phyloP scores from a whole-genome alignment of 1,284 basidiomycete species.

The Leccinum fuscescens region DNA sequence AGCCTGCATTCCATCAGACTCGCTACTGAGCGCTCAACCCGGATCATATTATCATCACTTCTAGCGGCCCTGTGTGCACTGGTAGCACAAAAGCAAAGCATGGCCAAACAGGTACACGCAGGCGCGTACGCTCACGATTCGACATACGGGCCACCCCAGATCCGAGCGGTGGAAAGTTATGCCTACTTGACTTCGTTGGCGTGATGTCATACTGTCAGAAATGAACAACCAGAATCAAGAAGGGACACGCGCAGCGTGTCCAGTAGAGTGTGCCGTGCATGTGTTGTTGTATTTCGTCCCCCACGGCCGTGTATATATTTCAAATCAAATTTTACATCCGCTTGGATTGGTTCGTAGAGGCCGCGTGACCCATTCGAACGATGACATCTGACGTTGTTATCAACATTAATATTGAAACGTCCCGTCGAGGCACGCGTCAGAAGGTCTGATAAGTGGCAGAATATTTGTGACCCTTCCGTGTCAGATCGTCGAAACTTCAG shows the following conservation, averaged over 20 bases:
- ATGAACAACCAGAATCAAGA: not conserved
- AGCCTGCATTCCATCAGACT: not conserved
- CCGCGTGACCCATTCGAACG: not conserved
- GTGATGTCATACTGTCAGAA: constrained; percentile 11
- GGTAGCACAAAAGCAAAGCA: constrained; percentile 29
- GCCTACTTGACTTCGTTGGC: constrained; percentile 22
- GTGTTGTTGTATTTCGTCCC: constrained; percentile 12
- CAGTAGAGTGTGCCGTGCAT: not conserved
- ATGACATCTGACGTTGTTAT: not conserved
- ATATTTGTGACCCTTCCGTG: not conserved
- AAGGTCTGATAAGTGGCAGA: not conserved
- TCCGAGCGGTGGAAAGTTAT: constrained; percentile 11
- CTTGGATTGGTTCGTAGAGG: constrained; percentile 7
- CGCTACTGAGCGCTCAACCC: not conserved
- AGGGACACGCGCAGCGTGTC: not conserved
- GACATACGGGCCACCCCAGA: constrained; percentile 8
- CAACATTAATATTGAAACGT: not conserved
- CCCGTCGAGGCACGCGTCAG: not conserved
- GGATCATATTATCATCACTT: constrained; percentile 7
- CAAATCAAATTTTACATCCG: not conserved
- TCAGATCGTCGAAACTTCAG: not conserved
- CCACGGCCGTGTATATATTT: constrained; percentile 10
- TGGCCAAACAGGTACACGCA: constrained; percentile 11
- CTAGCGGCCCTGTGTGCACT: constrained; percentile 76
- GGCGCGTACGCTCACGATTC: constrained; percentile 9